These are phyloP conservation scores for Camellia oleifera DNA, from an alignment of 179 eudicot species.

Conservation along the genomic window DNA sequence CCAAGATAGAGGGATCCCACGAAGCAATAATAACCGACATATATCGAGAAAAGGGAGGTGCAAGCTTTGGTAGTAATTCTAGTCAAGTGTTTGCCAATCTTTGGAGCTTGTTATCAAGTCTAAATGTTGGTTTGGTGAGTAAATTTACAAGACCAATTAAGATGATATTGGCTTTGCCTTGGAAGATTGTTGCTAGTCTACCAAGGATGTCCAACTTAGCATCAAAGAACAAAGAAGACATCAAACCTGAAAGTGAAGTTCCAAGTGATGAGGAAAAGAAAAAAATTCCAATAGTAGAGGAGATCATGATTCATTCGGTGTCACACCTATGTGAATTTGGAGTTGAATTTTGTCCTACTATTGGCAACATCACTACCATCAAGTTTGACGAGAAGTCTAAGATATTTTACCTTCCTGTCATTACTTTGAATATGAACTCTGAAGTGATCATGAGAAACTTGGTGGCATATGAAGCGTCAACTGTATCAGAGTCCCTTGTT, in stretches of 20 bases:
- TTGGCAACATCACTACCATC: slow-evolving; percentile 18
- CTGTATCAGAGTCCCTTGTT: neutral
- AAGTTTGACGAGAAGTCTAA: slow-evolving; percentile 11
- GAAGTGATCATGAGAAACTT: slow-evolving; percentile 18
- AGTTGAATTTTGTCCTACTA: slow-evolving; percentile 16
- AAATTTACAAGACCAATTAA: neutral
- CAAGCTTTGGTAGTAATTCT: neutral
- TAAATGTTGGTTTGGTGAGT: neutral
- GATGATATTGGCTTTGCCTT: neutral
- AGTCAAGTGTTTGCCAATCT: neutral
- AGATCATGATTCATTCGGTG: slow-evolving; percentile 36
- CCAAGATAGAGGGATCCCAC: neutral
- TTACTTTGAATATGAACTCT: slow-evolving; percentile 25
- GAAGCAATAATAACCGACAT: neutral
- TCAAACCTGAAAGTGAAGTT: neutral
- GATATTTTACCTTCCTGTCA: slow-evolving; percentile 26
- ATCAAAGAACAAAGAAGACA: neutral
- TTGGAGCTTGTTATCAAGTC: neutral
- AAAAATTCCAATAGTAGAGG: slow-evolving; percentile 20
- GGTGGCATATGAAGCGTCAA: slow-evolving; percentile 33
- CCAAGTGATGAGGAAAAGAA: neutral
- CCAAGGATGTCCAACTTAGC: neutral
- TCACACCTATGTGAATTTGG: slow-evolving; percentile 8
- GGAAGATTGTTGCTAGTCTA: neutral
- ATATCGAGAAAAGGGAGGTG: neutral